Evolutionary conservation across 2,329 filamentous ascomycete species (phyloP), one percentile per base, ranked within the genome.

Genomic region (Nakataea oryzae): DNA sequence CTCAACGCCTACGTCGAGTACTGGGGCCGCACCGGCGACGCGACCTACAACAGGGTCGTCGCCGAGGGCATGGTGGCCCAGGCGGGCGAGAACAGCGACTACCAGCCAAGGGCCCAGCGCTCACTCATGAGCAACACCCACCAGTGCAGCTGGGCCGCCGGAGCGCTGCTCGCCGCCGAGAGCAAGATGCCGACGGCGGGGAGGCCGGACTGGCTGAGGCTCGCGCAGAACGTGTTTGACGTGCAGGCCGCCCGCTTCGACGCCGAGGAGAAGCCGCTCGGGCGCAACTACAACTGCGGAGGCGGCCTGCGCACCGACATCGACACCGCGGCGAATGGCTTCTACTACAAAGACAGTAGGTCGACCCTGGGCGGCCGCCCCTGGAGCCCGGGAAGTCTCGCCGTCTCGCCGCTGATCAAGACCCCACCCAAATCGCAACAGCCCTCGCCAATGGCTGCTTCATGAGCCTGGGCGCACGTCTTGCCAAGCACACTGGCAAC

Each of bases 251-350:
- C 61, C 8, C 71, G 74, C 9, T 57, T 57, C 27, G 56, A 57
- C 24, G 21, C 8, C 27, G 56, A 57, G 27, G 24, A 28, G 24
- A 57, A 57, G 27, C 21, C 27, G 24, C 56, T 57, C 3, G 74
- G 79, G 54, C 86, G 85, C 79, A 79, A 86, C 63, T 75, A 73
- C 1, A 69, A 69, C 0, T 90, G 87, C 69, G 76, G 75, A 26
- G 86, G 86, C 61, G 87, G 86, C 2, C 71, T 89, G 63, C 81
- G 85, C 63, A 88, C 86, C 85, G 86, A 90, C 73, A 85, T 89
- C 55, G 84, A 81, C 67, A 73, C 78, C 0, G 82, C 83, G 68
- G 87, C 88, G 68, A 76, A 72, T 30, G 87, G 87, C 3, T 90
- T 86, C 71, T 77, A 82, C 66, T 89, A 89, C 77, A 90, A 81